These are phyloP conservation scores for Rhododendron ovatum DNA, from an alignment of 148 eudicot species.

Conservation along the genomic window DNA sequence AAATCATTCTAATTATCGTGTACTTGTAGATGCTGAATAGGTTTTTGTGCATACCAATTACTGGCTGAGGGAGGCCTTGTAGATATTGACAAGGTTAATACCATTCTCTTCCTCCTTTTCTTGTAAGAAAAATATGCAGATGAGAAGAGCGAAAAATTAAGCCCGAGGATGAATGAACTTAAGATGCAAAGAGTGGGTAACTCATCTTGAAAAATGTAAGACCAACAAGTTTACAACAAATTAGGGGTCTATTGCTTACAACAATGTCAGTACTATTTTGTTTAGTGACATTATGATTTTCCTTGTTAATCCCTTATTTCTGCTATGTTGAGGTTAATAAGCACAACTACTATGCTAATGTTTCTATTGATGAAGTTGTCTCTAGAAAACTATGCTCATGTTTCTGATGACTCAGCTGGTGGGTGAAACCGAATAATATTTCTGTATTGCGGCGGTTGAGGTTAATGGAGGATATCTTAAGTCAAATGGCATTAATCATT, in stretches of 20 bases:
- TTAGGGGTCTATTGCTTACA: not conserved
- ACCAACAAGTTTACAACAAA: not conserved
- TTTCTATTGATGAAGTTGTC: not conserved
- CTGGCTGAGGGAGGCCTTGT: constrained; percentile 94
- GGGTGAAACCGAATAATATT: not conserved
- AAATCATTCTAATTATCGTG: not conserved
- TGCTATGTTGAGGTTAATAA: not conserved
- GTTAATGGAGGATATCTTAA: not conserved
- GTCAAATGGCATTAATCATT: not conserved
- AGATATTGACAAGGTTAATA: constrained; percentile 67
- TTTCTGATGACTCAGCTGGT: not conserved
- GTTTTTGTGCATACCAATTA: constrained; percentile 89
- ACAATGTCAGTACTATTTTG: not conserved
- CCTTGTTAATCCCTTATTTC: not conserved
- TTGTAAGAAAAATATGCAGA: not conserved
- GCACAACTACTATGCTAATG: not conserved
- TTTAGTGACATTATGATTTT: not conserved
- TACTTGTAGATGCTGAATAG: constrained; percentile 70
- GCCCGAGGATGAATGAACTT: not conserved
- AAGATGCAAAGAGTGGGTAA: not conserved
- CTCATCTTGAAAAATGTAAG: not conserved
- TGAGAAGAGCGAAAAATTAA: not conserved
- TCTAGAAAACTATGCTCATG: not conserved
- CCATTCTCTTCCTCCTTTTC: not conserved
- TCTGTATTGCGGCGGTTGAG: not conserved